Evolutionary conservation across 805 yeast species (phyloP).

Genomic region (Yamadazyma sp.): DNA sequence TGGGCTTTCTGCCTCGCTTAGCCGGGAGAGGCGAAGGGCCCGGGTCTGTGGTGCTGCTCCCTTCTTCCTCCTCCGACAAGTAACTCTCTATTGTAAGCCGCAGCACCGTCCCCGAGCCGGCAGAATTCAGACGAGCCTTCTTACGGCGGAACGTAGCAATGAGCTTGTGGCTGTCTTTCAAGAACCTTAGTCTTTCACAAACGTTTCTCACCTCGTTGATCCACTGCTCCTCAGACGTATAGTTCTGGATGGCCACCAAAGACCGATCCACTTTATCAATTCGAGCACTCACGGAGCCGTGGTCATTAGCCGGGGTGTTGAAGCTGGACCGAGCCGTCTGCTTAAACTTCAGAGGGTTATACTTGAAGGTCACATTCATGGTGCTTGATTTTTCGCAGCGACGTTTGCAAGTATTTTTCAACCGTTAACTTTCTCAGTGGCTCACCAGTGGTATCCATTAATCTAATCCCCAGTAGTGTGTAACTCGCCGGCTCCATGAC

Average conservation of each 20-base stretch:
- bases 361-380: conserved; percentile 9
- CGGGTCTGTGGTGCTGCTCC: conserved; percentile 9
- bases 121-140: conserved; percentile 6
- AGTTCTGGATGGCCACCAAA: conserved; percentile 8
- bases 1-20: conserved; percentile 3
- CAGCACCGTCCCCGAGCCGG: not conserved
- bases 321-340: not conserved
- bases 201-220: conserved; percentile 22
- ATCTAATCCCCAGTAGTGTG: too few relatives aligned
- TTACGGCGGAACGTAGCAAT: conserved; percentile 24
- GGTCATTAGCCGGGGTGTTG: not conserved
- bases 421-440: not conserved
- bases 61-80: conserved; percentile 15
- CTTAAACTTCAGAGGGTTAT: conserved; percentile 2
- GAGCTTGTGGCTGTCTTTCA: conserved; percentile 28
- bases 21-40: not conserved
- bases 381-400: conserved; percentile 3
- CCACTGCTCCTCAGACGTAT: conserved; percentile 21
- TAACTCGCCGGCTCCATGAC: conserved; percentile 30
- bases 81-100: conserved; percentile 1
- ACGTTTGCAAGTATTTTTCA: conserved; percentile 1
- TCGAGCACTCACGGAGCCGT: not conserved
- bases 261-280: conserved; percentile 6
- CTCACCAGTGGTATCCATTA: not conserved
- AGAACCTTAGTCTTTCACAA: conserved; percentile 26